Base-by-base conservation (phyloP, 768 basidiomycete species). In the Auricularia sp. region DNA sequence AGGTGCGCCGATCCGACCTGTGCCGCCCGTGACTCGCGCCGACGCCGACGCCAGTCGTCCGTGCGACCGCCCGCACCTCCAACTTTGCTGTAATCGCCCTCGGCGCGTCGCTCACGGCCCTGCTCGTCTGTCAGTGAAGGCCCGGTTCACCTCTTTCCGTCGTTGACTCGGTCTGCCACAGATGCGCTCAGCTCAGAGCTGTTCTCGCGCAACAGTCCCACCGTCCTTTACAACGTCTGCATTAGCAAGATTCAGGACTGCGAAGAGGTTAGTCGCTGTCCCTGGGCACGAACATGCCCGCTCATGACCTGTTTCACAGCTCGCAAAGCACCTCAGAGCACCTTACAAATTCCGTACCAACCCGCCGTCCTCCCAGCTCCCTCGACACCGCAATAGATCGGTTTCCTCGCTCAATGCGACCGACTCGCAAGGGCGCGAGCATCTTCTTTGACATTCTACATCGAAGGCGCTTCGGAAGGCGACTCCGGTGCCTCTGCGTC, bases 131-230 rank as follows among this genome's bases (percentile, higher is more conserved):
- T 59, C 4, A 13, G 56, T 69, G n/a, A 63, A 68, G 18, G 69
- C 65, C 18, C 68, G 34, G 18, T 24, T 24, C 4, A 7, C 11
- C 14, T 8, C 24, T 24, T 6, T 33, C 24, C 3, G 3, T 63
- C 63, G 18, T 63, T 13, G n/a, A 11, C 29, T 18, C 7, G 63
- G 8, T 44, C 7, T 21, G 13, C 33, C 11, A 14, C 24, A 47
- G 44, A 92, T 71, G 89, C 89, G 24, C 80, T 93, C 37, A 87
- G 88, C 16, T 87, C 91, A 6, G 92, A 94, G 71, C 78, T 93
- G 6, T 91, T 92, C 73, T 91, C 92, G n/a, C 85, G 83, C 72
- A 94, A 94, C 72, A 92, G 90, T 34, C 89, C 92, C 4, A 91
- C 91, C 3, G 89, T 90, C 34, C 75, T 94, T 37, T 91, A 92